Evolutionary conservation across 371 early-diverging fungal species (phyloP), one percentile per base, ranked within the genome.

Genomic region (Actinomortierella wolfii): DNA sequence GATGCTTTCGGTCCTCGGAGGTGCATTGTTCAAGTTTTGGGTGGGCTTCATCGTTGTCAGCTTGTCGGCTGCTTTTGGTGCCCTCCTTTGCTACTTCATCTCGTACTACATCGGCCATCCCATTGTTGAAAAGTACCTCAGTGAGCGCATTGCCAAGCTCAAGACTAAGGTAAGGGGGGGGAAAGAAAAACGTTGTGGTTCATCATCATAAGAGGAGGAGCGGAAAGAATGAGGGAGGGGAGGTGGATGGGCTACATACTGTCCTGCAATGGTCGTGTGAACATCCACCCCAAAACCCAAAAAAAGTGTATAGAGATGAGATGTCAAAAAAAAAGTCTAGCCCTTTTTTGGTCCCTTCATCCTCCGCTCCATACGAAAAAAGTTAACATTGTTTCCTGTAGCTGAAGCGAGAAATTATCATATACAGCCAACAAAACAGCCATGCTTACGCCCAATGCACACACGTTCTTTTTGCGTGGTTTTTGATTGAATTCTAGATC

Each of bases 1-100:
- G 80, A 84, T 84, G 86, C 66, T 86, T 1, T 84, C 83, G 14
- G 80, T 86, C 28, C 76, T 86, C 13, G 83, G 83, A 26, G 86
- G 86, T 26, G 79, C 86, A 11, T 52, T 86, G n/a, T 86, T 86
- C 59, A 67, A 79, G 49, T 81, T 84, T 53, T 83, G 86, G 86
- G 62, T 82, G 14, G 77, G 83, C 2, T 46, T 86, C 41, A 53
- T 79, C 18, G 76, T 80, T 1, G 86, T 86, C 18, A 68, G 81
- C 18, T 26, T 81, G 55, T 82, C 83, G 42, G 82, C 83, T 14
- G 76, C 81, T 1, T 57, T 86, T 26, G 86, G 86, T 40, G 68
- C 86, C 3, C 51, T 77, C 9, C 63, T 81, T 49, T 82, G 83
- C 34, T 86, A 82, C 64, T 26, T 76, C 24, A 79, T 86, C 54